Percentiles rank a stretch among this genome's conserved stretches.
Evolutionary conservation across 495 filamentous ascomycete species (phyloP).

Genomic region (Penicillium pancosmium): DNA sequence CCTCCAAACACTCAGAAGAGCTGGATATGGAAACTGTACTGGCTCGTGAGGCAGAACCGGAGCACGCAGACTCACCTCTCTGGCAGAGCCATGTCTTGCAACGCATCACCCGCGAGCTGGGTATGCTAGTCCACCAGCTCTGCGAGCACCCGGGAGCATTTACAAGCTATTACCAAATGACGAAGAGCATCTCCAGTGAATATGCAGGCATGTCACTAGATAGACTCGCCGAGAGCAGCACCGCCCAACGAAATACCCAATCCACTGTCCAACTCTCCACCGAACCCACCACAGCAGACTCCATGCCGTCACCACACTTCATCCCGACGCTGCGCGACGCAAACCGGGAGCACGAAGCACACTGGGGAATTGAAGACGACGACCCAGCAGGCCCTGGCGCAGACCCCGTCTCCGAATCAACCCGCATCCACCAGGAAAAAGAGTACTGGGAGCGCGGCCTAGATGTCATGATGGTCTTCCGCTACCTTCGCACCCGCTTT

Average conservation of each 20-base stretch:
- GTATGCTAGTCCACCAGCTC: constrained; percentile 77
- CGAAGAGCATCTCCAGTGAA: constrained; percentile 43
- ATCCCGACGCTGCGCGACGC: constrained; percentile 46
- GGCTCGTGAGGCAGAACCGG: constrained; percentile 37
- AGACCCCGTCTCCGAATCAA: constrained; percentile 37
- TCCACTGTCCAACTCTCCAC: constrained; percentile 21
- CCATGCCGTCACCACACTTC: constrained; percentile 46
- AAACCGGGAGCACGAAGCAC: constrained; percentile 54
- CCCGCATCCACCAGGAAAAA: constrained; percentile 46
- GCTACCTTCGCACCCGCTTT: constrained; percentile 79
- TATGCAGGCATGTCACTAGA: constrained; percentile 57
- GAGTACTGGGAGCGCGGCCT: constrained; percentile 90
- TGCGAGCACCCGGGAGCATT: constrained; percentile 83
- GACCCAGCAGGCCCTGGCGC: constrained; percentile 22
- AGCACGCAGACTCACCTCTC: constrained; percentile 47
- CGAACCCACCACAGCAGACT: constrained; percentile 28
- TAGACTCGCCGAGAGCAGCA: constrained; percentile 32
- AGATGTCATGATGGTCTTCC: constrained; percentile 85
- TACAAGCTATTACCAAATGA: constrained; percentile 64
- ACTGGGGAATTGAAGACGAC: constrained; percentile 73
- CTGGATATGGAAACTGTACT: constrained; percentile 38
- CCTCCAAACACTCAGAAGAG: constrained; percentile 4
- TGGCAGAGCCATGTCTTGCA: constrained; percentile 83
- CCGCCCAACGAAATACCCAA: constrained; percentile 16
- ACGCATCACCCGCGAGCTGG: constrained; percentile 84